Evolutionary conservation across 148 eudicot species (phyloP).

Genomic region (Spergularia bocconei): DNA sequence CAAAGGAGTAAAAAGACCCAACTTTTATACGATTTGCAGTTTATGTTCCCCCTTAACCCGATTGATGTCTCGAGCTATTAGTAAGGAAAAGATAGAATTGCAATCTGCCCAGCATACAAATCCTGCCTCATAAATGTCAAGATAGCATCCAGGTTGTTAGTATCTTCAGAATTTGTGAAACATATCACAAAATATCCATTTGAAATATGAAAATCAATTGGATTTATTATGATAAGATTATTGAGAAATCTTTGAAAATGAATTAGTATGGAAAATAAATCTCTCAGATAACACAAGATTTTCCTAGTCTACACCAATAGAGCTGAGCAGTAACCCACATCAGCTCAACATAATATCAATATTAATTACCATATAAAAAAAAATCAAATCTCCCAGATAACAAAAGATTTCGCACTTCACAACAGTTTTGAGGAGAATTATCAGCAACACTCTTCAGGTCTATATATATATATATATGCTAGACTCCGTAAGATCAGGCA

Average conservation of each 20-base stretch:
- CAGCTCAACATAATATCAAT: not conserved
- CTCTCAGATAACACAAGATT: not conserved
- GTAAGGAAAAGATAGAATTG: not conserved
- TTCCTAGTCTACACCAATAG: not conserved
- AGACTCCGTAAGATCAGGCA: not conserved
- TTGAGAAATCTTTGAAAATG: not conserved
- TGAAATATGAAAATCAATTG: not conserved
- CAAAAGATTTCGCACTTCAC: not conserved
- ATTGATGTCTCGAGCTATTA: not conserved
- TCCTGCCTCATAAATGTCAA: slow-evolving; percentile 3
- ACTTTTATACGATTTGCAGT: no score
- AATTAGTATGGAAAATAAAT: not conserved
- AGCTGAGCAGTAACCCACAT: not conserved
- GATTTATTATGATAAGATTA: not conserved
- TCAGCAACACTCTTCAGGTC: not conserved
- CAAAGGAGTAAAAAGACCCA: no score
- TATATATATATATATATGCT: not conserved
- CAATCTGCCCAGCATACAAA: slow-evolving; percentile 5
- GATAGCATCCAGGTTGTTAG: slow-evolving; percentile 5
- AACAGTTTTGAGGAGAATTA: not conserved
- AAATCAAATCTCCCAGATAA: slow-evolving; percentile 4
- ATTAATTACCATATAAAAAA: not conserved
- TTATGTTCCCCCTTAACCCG: no score
- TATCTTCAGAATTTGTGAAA: not conserved
- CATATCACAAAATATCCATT: slow-evolving; percentile 2